phyloP scores from a whole-genome alignment of 352 stramenopile species.

The Phytophthora agathidicida region DNA sequence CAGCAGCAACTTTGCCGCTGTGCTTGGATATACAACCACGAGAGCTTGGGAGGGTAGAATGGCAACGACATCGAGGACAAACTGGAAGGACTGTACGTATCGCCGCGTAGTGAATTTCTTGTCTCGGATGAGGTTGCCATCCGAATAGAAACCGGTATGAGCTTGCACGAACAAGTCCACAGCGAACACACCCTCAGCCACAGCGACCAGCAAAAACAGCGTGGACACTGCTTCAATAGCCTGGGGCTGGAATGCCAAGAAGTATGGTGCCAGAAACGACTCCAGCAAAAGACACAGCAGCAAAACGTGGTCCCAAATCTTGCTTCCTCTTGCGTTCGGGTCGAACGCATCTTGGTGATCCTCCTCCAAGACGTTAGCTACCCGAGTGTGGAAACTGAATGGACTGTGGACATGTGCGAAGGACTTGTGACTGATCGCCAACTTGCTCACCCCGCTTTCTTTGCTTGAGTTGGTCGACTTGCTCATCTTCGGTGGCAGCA shows the following conservation, averaged over 20 bases:
- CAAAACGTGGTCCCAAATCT: constrained; percentile 61
- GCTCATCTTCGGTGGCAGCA: constrained; percentile 1
- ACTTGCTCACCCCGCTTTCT: constrained; percentile 2
- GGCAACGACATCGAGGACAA: constrained; percentile 54
- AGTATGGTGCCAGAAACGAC: constrained; percentile 58
- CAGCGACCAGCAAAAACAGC: constrained; percentile 33
- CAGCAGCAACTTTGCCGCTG: constrained; percentile 33
- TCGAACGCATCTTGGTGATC: constrained; percentile 48
- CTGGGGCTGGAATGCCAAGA: constrained; percentile 47
- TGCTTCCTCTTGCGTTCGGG: constrained; percentile 44
- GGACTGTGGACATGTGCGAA: constrained; percentile 10
- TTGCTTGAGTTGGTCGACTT: constrained; percentile 6
- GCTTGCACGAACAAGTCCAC: constrained; percentile 65
- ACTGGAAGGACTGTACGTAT: constrained; percentile 55
- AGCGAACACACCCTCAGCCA: constrained; percentile 52
- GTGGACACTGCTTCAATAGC: constrained; percentile 21
- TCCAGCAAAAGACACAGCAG: constrained; percentile 54
- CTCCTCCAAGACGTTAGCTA: constrained; percentile 25
- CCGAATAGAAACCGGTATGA: constrained; percentile 64
- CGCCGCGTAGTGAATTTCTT: constrained; percentile 37
- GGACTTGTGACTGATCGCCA: constrained; percentile 17
- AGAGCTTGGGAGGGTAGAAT: constrained; percentile 36
- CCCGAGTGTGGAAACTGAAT: constrained; percentile 19
- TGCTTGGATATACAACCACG: constrained; percentile 2
- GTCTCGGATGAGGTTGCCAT: constrained; percentile 62